Conservation (phyloP, 2,329 filamentous ascomycete genomes). For the Penicillium sp. region DNA sequence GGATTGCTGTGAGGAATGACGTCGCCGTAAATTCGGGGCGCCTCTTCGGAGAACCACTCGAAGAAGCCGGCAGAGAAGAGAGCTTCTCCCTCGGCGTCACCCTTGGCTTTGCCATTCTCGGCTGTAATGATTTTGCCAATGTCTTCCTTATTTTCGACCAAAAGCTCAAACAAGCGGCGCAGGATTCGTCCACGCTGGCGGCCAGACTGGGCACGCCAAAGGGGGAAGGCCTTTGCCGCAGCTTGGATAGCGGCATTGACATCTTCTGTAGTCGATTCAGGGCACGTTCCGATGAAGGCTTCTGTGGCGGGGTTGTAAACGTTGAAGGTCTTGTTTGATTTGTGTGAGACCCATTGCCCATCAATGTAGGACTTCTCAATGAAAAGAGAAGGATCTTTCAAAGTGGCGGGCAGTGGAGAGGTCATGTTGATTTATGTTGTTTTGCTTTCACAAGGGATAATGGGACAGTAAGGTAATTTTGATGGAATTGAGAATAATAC, state of each 20-base stretch:
- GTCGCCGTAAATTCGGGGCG: slow-evolving; percentile 33
- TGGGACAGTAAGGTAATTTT: neutral
- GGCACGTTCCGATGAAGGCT: slow-evolving; percentile 72
- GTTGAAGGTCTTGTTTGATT: slow-evolving; percentile 83
- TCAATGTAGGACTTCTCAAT: slow-evolving; percentile 82
- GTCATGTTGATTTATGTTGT: neutral
- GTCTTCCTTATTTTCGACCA: slow-evolving; percentile 62
- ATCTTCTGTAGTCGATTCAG: slow-evolving; percentile 74
- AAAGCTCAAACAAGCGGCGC: slow-evolving; percentile 62
- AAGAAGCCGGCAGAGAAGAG: slow-evolving; percentile 58
- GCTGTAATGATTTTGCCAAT: slow-evolving; percentile 60
- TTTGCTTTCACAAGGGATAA: neutral
- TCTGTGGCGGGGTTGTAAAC: slow-evolving; percentile 78
- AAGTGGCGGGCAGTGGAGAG: slow-evolving; percentile 25
- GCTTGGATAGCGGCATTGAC: slow-evolving; percentile 75
- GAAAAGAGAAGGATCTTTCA: slow-evolving; percentile 74
- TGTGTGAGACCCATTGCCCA: slow-evolving; percentile 80
- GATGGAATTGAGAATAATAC: too few relatives aligned
- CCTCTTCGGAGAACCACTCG: slow-evolving; percentile 62
- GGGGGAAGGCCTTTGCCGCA: slow-evolving; percentile 65
- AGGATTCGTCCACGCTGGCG: slow-evolving; percentile 59
- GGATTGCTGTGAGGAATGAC: slow-evolving; percentile 4
- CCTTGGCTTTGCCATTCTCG: slow-evolving; percentile 65
- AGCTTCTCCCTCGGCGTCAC: slow-evolving; percentile 57
- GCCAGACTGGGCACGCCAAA: slow-evolving; percentile 58